A percentile compares a stretch with the other conserved stretches of the same genome.
These are phyloP conservation scores for Cordyceps tenuipes DNA, from an alignment of 2,329 filamentous ascomycete species.

Conservation along the genomic window DNA sequence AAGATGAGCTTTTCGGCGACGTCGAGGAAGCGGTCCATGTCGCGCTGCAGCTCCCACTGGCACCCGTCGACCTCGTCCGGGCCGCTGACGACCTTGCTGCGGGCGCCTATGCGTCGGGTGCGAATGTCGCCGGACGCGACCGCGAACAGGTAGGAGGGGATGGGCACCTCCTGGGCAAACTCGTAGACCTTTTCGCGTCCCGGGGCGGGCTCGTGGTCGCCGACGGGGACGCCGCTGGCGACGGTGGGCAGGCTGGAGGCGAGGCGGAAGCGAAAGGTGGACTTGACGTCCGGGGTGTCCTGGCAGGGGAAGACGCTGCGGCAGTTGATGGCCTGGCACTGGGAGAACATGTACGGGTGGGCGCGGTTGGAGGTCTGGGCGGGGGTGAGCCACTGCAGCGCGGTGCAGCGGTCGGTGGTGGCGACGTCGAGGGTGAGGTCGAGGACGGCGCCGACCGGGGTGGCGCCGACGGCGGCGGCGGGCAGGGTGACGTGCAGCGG, in stretches of 20 bases:
- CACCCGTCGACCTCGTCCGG: conserved; percentile 78
- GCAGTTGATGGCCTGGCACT: conserved; percentile 94
- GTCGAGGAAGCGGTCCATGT: conserved; percentile 87
- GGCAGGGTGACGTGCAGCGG: conserved; percentile 60
- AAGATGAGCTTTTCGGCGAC: conserved; percentile 75
- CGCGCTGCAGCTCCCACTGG: conserved; percentile 84
- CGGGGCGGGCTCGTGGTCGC: conserved; percentile 34
- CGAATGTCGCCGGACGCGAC: conserved; percentile 79
- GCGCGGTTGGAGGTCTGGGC: conserved; percentile 93
- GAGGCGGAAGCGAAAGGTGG: conserved; percentile 85
- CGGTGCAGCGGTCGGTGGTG: conserved; percentile 83
- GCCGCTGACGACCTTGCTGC: conserved; percentile 76
- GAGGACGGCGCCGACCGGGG: conserved; percentile 43
- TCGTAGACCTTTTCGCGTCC: conserved; percentile 59
- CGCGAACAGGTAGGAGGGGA: conserved; percentile 92
- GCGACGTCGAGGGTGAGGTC: conserved; percentile 59
- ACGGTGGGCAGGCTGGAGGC: conserved; percentile 83
- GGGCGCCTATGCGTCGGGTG: conserved; percentile 75
- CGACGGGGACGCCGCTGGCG: conserved; percentile 66
- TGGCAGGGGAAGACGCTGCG: conserved; percentile 93
- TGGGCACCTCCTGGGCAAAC: conserved; percentile 86
- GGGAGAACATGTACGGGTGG: conserved; percentile 95
- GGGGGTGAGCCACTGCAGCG: conserved; percentile 89
- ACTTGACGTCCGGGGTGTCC: conserved; percentile 95
- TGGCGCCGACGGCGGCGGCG: conserved; percentile 37